Conservation (phyloP, 768 basidiomycete genomes). For the Tylopilus vinaceipallidus region DNA sequence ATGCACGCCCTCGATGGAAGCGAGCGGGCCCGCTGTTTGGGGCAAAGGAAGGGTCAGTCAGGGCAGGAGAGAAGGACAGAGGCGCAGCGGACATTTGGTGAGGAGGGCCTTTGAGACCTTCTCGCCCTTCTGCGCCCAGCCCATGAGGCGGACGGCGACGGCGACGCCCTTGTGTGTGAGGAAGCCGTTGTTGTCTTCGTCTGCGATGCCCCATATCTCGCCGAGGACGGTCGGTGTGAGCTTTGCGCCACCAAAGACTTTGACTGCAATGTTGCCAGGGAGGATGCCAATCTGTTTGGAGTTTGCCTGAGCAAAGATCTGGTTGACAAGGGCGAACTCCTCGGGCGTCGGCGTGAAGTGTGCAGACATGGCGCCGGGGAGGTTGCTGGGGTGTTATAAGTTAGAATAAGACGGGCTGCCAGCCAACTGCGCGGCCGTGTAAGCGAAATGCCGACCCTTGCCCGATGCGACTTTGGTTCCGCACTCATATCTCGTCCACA, state of each 20-base stretch:
- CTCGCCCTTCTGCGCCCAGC: slow-evolving; percentile 88
- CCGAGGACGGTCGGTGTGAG: slow-evolving; percentile 77
- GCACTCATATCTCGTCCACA: background rate
- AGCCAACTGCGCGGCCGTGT: slow-evolving; percentile 21
- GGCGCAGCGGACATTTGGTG: slow-evolving; percentile 61
- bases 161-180: slow-evolving; percentile 87
- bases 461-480: slow-evolving; percentile 1
- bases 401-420: slow-evolving; percentile 5
- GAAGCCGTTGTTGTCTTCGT: slow-evolving; percentile 92
- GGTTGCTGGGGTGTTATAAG: slow-evolving; percentile 18
- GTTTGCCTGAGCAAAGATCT: slow-evolving; percentile 74
- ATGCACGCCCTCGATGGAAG: slow-evolving; percentile 71
- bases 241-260: slow-evolving; percentile 80
- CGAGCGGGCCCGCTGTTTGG: slow-evolving; percentile 73
- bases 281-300: slow-evolving; percentile 78
- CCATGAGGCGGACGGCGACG: slow-evolving; percentile 86
- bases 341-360: slow-evolving; percentile 45
- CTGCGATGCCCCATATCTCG: slow-evolving; percentile 91
- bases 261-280: slow-evolving; percentile 89
- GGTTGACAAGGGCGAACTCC: slow-evolving; percentile 61
- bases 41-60: slow-evolving; percentile 11
- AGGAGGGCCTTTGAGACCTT: slow-evolving; percentile 59
- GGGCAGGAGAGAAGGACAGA: background rate
- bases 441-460: background rate
- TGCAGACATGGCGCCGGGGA: slow-evolving; percentile 35